phyloP scores from a whole-genome alignment of 192 early-diverging fungal genomes.

The Coemansia asiatica region DNA sequence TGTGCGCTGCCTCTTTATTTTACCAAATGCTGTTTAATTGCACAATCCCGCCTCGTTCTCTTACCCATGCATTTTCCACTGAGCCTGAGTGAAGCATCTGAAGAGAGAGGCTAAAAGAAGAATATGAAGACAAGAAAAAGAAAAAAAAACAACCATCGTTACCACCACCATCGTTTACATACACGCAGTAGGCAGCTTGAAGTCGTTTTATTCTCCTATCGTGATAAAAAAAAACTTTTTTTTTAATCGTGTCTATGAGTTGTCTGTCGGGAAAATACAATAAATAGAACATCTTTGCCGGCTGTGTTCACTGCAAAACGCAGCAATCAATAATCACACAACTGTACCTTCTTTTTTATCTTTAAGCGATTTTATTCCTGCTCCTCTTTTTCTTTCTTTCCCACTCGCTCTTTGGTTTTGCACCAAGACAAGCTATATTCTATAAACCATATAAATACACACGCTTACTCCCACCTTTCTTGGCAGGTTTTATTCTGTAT shows the following conservation, averaged over 20 bases:
- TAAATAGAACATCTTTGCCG: slow-evolving; percentile 9
- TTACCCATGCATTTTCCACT: slow-evolving; percentile 11
- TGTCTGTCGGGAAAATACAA: slow-evolving; percentile 6
- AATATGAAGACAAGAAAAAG: neutral
- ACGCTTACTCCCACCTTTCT: neutral
- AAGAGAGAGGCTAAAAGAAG: neutral
- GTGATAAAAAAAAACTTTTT: neutral
- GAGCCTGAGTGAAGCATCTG: neutral
- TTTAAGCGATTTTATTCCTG: neutral
- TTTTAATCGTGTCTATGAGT: neutral
- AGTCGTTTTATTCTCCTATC: slow-evolving; percentile 4
- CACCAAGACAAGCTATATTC: neutral
- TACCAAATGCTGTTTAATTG: slow-evolving; percentile 8
- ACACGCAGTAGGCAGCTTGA: neutral
- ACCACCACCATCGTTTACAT: neutral
- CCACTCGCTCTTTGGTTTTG: neutral
- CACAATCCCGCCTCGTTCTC: slow-evolving; percentile 6
- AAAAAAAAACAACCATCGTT: neutral
- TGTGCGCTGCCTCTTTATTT: slow-evolving; percentile 1
- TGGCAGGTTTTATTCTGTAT: neutral
- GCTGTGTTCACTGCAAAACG: slow-evolving; percentile 1
- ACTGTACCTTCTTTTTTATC: slow-evolving; percentile 2
- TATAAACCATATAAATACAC: neutral
- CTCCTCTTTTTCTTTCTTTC: slow-evolving; percentile 1
- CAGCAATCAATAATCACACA: neutral